These are phyloP conservation scores for Neoscytalidium dimidiatum DNA, from an alignment of 2,329 filamentous ascomycete species.

Conservation along the genomic window DNA sequence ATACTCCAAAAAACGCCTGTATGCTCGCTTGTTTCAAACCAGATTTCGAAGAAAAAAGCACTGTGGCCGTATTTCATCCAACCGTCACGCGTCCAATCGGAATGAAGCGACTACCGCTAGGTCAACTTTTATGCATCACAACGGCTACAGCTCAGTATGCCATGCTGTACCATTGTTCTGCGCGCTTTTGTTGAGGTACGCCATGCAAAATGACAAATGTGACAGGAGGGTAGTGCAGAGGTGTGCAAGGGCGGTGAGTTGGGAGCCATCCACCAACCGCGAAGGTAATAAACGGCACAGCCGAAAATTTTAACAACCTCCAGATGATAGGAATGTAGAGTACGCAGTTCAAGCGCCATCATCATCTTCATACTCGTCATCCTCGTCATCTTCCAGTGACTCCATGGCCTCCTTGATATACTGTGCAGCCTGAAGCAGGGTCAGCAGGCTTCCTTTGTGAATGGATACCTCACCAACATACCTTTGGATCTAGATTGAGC, in stretches of 20 bases:
- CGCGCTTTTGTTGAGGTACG: neutral
- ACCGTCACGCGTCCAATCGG: constrained; percentile 1
- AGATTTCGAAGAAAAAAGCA: neutral
- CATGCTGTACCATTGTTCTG: neutral
- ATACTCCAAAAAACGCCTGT: constrained; percentile 1
- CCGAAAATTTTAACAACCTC: neutral
- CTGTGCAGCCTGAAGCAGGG: constrained; percentile 70
- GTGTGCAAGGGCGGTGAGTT: neutral
- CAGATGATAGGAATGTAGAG: neutral
- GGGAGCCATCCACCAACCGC: neutral
- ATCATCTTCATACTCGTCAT: constrained; percentile 55
- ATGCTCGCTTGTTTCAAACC: constrained; percentile 14
- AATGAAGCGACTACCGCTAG: constrained; percentile 3
- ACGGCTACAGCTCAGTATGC: neutral
- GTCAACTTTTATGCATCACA: neutral
- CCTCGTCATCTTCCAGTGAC: constrained; percentile 75
- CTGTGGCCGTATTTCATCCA: constrained; percentile 2
- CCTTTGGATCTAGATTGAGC: constrained; percentile 94
- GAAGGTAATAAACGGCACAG: neutral
- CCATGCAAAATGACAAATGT: neutral
- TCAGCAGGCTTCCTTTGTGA: constrained; percentile 18
- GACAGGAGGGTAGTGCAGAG: neutral
- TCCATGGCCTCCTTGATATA: constrained; percentile 98
- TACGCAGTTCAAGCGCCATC: constrained; percentile 1
- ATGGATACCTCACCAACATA: constrained; percentile 39